Evolutionary conservation across 2,329 filamentous ascomycete genomes (phyloP).

Genomic region (Cyclaneusma minus): DNA sequence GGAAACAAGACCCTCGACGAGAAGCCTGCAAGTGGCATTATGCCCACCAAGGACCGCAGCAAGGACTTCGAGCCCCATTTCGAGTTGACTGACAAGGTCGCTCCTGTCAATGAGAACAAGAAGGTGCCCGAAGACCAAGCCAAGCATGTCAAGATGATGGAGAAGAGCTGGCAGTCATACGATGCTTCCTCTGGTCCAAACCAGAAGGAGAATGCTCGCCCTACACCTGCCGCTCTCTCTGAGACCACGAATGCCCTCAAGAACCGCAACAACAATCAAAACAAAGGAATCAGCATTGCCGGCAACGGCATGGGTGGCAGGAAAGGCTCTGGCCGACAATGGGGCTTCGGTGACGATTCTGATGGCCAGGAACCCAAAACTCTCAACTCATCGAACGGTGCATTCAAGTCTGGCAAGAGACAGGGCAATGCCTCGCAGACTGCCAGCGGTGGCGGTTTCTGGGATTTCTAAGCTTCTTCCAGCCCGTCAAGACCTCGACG

Average conservation of each 20-base stretch:
- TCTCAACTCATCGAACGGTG: slow-evolving; percentile 13
- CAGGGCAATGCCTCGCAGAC: slow-evolving; percentile 10
- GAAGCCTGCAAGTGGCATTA: slow-evolving; percentile 9
- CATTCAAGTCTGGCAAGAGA: slow-evolving; percentile 13
- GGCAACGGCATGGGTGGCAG: slow-evolving; percentile 54
- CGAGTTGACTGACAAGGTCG: slow-evolving; percentile 49
- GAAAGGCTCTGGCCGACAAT: slow-evolving; percentile 35
- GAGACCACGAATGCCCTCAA: slow-evolving; percentile 12
- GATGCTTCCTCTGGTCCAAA: slow-evolving; percentile 39
- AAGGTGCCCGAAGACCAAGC: slow-evolving; percentile 40
- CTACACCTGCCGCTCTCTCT: slow-evolving; percentile 9
- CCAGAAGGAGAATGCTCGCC: slow-evolving; percentile 24
- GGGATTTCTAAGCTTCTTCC: slow-evolving; percentile 20
- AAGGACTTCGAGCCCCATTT: slow-evolving; percentile 73
- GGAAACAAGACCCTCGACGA: slow-evolving; percentile 11
- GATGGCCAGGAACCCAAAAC: slow-evolving; percentile 23
- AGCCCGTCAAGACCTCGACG: too few relatives aligned
- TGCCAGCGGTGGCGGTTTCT: slow-evolving; percentile 19
- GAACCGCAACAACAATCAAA: slow-evolving; percentile 8
- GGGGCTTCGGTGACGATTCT: slow-evolving; percentile 39
- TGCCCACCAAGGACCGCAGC: slow-evolving; percentile 40
- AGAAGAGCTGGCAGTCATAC: slow-evolving; percentile 42
- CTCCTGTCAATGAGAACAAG: slow-evolving; percentile 30
- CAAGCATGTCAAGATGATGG: slow-evolving; percentile 62
- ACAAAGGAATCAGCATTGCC: slow-evolving; percentile 29